Conservation (phyloP, 2,329 filamentous ascomycete genomes). For the Blastomyces gilchristii region DNA sequence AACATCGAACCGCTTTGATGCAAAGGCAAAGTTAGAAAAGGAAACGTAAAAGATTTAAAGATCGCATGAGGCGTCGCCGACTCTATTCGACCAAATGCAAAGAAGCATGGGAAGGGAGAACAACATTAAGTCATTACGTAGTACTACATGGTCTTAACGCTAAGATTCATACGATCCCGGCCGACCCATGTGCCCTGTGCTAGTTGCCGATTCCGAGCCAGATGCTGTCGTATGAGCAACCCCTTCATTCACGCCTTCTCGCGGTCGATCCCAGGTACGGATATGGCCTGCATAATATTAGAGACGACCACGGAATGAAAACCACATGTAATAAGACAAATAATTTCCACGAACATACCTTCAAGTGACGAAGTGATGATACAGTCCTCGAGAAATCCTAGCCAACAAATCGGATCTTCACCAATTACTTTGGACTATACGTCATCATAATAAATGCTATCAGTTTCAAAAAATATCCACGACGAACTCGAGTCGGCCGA, state of each 20-base stretch:
- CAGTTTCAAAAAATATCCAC: not conserved
- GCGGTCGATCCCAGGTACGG: constrained; percentile 61
- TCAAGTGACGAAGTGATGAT: constrained; percentile 88
- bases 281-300: constrained; percentile 51
- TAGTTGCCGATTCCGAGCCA: constrained; percentile 14
- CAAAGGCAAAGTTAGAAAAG: not conserved
- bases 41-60: not conserved
- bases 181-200: not conserved
- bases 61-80: not conserved
- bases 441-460: constrained; percentile 9
- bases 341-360: constrained; percentile 48
- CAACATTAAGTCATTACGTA: not conserved
- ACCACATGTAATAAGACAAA: not conserved
- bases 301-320: constrained; percentile 10
- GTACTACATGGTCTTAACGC: not conserved
- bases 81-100: not conserved
- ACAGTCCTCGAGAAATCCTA: constrained; percentile 86
- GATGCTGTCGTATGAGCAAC: constrained; percentile 18
- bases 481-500: constrained; percentile 1
- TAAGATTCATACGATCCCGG: constrained; percentile 5
- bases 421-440: constrained; percentile 71
- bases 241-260: constrained; percentile 32
- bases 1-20: not conserved
- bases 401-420: constrained; percentile 75
- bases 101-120: not conserved